Evolutionary conservation across 2,329 filamentous ascomycete genomes (phyloP), one percentile per base, ranked within the genome.

Genomic region (Thermoascus crustaceus): DNA sequence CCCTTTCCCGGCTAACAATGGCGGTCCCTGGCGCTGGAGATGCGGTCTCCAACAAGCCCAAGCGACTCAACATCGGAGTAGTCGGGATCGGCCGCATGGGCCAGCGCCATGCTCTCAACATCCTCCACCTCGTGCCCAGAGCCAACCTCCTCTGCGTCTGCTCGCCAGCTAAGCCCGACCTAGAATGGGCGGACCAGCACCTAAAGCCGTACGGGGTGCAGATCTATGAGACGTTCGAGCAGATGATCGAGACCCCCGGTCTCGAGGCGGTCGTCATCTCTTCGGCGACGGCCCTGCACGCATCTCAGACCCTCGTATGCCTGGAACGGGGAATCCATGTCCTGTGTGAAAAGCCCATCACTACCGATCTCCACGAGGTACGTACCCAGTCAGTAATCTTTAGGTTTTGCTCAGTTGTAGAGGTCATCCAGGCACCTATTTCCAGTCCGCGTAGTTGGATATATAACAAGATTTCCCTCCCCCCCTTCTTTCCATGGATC

Each of bases 291-390:
- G 73, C 64, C 0, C 58, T 69, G 8, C 75, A 79, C 44, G 73
- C 73, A 0, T 63, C 73, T 43, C 70, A 78, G 44, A 66, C 73
- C 1, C 71, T 75, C 47, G 66, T 69, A 44, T 73, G 73, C 7
- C 76, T 78, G 34, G 52, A 72, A 33, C 63, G 61, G 6, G 64
- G 69, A 27, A 64, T 71, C 45, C 75, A 78, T 45, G 72, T 77
- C 0, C 54, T 78, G 10, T 76, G 72, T 46, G 75, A 78, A 60
- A 77, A 78, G 60, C 75, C 26, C 5, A 23, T 34, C 25, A 30
- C 18, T 20, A 26, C 30, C 13, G 20, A 30, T 25, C 19, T 32
- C 22, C 32, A 30, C 13, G 37, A 22, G 20, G 37, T 29, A 37
- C 30, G 33, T 27, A 29, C 33, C 11, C 32, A 31, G 39, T 29